Evolutionary conservation across 2,329 filamentous ascomycete genomes (phyloP), one percentile per base, ranked within the genome.

Genomic region (Aspergillus hortae): DNA sequence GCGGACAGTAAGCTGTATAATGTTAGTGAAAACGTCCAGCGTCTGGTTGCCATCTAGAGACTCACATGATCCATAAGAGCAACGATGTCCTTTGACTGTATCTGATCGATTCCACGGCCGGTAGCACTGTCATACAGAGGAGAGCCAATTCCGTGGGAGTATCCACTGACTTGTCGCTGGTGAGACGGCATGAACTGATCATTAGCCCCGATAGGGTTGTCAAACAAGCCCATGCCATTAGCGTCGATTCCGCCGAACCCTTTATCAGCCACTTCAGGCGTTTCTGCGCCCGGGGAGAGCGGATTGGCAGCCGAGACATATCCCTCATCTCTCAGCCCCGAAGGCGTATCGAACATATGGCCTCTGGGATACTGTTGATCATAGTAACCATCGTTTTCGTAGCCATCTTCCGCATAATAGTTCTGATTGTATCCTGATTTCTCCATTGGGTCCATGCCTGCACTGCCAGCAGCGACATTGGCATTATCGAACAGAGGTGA

Each of bases 61-160:
- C 84, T 79, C 74, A 87, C 82, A 71, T 99, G 94, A 67, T 99
- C 92, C 94, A 99, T 99, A 55, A 99, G 77, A 21, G 92, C 90
- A 57, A 99, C 88, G 62, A 99, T 95, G 66, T 99, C 94, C 74
- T 95, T 94, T 43, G 91, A 96, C 68, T 97, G 88, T 47, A 99
- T 97, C 44, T 87, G 82, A 60, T 97, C 92, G 48, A 96, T 88
- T 32, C 91, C 92, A 56, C 84, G 86, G 48, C 92, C 92, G 1
- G 89, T 95, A 3, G 92, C 83, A 53, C 89, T 86, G 67, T 99
- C 94, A 65, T 96, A 97, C 17, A 97, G 78, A 2, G 92, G 92
- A 27, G 91, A 94, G 3, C 80, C 81, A 82, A 96, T 90, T 43
- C 92, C 92, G 65, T 96, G 90, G 6, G 92, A 96, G 75, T 96